Evolutionary conservation across 2,329 filamentous ascomycete genomes (phyloP).

Genomic region (Aspergillus terreus): DNA sequence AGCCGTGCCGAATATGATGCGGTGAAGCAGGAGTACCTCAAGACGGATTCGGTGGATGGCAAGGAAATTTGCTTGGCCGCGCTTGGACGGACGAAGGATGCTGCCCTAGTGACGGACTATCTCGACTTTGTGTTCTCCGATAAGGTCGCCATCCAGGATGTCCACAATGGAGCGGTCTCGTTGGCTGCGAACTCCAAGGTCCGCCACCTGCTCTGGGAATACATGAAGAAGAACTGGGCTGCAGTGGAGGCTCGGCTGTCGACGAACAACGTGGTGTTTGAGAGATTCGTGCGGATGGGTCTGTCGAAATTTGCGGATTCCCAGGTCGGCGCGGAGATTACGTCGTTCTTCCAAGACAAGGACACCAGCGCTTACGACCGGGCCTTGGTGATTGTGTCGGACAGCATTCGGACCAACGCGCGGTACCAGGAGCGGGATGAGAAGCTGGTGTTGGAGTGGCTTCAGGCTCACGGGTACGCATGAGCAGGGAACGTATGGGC

Average conservation of each 20-base stretch:
- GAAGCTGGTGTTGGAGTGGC: conserved; percentile 71
- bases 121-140: conserved; percentile 75
- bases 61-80: conserved; percentile 79
- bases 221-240: conserved; percentile 79
- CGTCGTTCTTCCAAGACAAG: conserved; percentile 78
- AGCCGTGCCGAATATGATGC: conserved; percentile 66
- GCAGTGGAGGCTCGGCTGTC: conserved; percentile 67
- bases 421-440: conserved; percentile 77
- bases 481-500: conserved; percentile 21
- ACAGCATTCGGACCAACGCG: conserved; percentile 79
- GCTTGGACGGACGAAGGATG: conserved; percentile 69
- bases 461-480: conserved; percentile 60
- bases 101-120: conserved; percentile 64
- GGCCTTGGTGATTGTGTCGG: conserved; percentile 77
- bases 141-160: conserved; percentile 79
- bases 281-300: conserved; percentile 78
- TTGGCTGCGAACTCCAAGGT: conserved; percentile 70
- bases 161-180: conserved; percentile 74
- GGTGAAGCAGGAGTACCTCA: conserved; percentile 80
- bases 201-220: conserved; percentile 76
- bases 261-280: conserved; percentile 79
- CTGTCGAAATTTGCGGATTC: conserved; percentile 74
- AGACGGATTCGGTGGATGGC: conserved; percentile 80
- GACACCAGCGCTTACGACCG: conserved; percentile 84
- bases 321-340: conserved; percentile 69